Base-by-base conservation (phyloP, 306 rosid genomes). In the Vigna angularis region DNA sequence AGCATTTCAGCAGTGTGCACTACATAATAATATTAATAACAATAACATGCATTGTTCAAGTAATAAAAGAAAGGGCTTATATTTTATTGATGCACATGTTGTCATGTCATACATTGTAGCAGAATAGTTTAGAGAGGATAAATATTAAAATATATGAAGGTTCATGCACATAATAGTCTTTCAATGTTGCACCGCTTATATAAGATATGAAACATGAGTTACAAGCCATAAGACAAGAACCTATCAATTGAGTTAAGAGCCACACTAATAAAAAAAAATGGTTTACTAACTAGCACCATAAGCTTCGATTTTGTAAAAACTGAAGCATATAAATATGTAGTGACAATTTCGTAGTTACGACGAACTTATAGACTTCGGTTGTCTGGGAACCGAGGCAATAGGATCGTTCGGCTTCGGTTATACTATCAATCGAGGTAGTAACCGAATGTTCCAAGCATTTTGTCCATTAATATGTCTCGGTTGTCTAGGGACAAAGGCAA, bases 271-370 rank as follows among this genome's bases (percentile, higher is more conserved):
- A 24, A 24, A 24, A 24, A 20, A 24, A 24, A 24, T 24, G 2
- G 2, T 24, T 24, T 24, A 2, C 2, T 24, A 24, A 24, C 2
- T 0, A 0, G 3, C 2, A 24, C 2, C 3, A 24, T 24, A 24
- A 0, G 28, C 28, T 1, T 24, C 28, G 26, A 2, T 24, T 24
- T 24, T 24, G 28, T 24, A 24, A 24, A 24, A 24, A 24, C 0
- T 2, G 2, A 24, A 24, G 0, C 2, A 0, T 24, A 24, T 2
- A 24, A 24, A 2, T 1, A 24, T 24, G 2, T 3, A 2, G 0
- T 24, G 28, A 1, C 3, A 24, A 0, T 24, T 24, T 24, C 28
- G 28, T 24, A 24, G 28, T 24, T 24, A 24, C 2, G 3, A 0
- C 2, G 2, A 24, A 24, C 28, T 24, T 24, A 24, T 2, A 24